These are phyloP conservation scores for Ettlia oleoabundans DNA, from an alignment of 139 green algal species.

Conservation along the genomic window DNA sequence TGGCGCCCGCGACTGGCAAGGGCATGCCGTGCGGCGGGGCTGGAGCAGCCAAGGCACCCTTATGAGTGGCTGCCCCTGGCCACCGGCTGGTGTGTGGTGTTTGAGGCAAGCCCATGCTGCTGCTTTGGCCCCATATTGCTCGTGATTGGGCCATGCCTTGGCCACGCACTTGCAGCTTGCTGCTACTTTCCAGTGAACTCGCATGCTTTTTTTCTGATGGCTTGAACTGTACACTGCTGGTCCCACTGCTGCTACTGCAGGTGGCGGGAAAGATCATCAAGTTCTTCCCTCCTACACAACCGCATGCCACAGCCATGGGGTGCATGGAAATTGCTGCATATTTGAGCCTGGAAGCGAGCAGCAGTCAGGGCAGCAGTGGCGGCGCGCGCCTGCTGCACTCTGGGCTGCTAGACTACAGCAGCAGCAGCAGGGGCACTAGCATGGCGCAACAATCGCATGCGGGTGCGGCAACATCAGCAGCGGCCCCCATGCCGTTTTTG, in stretches of 20 bases:
- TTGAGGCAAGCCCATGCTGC: slow-evolving; percentile 39
- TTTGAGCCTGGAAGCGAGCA: background rate
- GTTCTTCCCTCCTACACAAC: background rate
- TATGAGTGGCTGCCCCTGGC: slow-evolving; percentile 22
- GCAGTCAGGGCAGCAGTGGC: background rate
- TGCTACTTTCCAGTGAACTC: too few relatives aligned
- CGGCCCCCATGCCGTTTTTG: background rate
- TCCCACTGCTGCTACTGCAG: background rate
- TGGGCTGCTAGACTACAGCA: background rate
- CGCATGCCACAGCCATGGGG: background rate
- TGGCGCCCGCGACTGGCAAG: background rate
- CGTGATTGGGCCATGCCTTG: background rate
- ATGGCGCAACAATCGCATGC: background rate
- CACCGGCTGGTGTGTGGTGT: slow-evolving; percentile 7
- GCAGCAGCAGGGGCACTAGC: background rate
- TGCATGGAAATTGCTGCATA: slow-evolving; percentile 23
- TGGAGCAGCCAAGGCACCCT: background rate
- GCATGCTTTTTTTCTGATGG: too few relatives aligned
- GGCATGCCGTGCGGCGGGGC: background rate
- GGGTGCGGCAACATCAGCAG: background rate
- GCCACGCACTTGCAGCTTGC: background rate
- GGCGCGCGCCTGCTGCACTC: background rate
- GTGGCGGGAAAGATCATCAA: slow-evolving; percentile 17
- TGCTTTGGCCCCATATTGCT: background rate
- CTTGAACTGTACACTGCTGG: too few relatives aligned